Conservation (phyloP, 139 green algal species). For the Picocystis salinarum region DNA sequence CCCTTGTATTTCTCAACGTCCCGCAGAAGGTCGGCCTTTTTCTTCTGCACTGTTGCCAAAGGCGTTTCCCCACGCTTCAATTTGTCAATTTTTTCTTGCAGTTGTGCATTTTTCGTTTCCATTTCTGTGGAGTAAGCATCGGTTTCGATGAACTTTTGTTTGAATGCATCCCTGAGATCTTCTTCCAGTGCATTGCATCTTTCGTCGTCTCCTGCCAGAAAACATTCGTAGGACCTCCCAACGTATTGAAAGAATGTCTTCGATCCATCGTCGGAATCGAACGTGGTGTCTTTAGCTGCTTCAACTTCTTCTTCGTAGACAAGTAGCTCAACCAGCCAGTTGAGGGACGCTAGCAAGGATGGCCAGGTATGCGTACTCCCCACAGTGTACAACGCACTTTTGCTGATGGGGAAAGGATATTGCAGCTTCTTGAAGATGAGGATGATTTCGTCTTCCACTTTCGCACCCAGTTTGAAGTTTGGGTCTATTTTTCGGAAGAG, state of each 20-base stretch:
- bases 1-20: constrained; percentile 37
- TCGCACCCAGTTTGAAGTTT: constrained; percentile 43
- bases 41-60: constrained; percentile 26
- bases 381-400: constrained; percentile 68
- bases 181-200: constrained; percentile 36
- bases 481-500: constrained; percentile 59
- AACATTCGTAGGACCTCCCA: constrained; percentile 37
- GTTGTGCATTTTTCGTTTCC: constrained; percentile 15
- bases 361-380: constrained; percentile 84
- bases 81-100: constrained; percentile 25
- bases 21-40: constrained; percentile 14
- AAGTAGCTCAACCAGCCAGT: constrained; percentile 80
- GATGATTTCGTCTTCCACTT: constrained; percentile 39
- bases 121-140: constrained; percentile 5
- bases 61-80: constrained; percentile 33
- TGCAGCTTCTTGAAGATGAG: constrained; percentile 74
- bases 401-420: constrained; percentile 84
- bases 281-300: constrained; percentile 2
- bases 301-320: constrained; percentile 58
- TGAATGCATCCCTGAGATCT: constrained; percentile 29
- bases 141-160: constrained; percentile 3
- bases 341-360: constrained; percentile 55
- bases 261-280: constrained; percentile 1
- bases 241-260: constrained; percentile 46
- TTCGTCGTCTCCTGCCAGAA: constrained; percentile 54